phyloP scores from a whole-genome alignment of 176 grass and related monocot genomes.

The Triticum monococcum region DNA sequence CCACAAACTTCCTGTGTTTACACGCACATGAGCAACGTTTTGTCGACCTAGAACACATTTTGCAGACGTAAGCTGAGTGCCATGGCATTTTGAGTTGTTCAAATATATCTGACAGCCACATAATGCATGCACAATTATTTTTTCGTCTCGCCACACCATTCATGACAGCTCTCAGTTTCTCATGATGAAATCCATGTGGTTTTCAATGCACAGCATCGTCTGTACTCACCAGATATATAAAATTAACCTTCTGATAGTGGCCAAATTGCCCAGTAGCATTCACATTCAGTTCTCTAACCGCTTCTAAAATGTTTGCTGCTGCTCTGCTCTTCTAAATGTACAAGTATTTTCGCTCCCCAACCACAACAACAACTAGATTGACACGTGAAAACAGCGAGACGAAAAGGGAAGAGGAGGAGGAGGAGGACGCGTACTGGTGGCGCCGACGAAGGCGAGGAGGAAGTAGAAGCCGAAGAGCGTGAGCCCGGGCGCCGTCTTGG shows the following conservation, averaged over 20 bases:
- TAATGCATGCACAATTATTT: background rate
- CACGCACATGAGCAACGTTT: background rate
- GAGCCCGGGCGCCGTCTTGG: slow-evolving; percentile 76
- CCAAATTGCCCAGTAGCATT: background rate
- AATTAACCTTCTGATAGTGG: background rate
- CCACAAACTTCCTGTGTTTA: background rate
- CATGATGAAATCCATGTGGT: background rate
- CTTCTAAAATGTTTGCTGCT: background rate
- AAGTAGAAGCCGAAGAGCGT: slow-evolving; percentile 97
- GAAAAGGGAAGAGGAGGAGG: too few species aligned
- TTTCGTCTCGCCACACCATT: background rate
- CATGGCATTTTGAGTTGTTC: too few species aligned
- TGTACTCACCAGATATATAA: background rate
- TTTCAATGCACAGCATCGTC: background rate
- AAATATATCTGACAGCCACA: background rate
- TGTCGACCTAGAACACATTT: background rate
- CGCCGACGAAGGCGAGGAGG: slow-evolving; percentile 87
- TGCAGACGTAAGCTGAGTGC: background rate
- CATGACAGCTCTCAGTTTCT: background rate
- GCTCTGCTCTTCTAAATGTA: background rate
- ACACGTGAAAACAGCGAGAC: background rate
- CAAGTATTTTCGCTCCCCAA: background rate
- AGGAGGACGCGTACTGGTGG: slow-evolving; percentile 63
- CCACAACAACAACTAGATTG: background rate
- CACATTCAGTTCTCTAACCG: background rate